phyloP scores from a whole-genome alignment of 2,329 filamentous ascomycete genomes.

The Alternaria longipes region DNA sequence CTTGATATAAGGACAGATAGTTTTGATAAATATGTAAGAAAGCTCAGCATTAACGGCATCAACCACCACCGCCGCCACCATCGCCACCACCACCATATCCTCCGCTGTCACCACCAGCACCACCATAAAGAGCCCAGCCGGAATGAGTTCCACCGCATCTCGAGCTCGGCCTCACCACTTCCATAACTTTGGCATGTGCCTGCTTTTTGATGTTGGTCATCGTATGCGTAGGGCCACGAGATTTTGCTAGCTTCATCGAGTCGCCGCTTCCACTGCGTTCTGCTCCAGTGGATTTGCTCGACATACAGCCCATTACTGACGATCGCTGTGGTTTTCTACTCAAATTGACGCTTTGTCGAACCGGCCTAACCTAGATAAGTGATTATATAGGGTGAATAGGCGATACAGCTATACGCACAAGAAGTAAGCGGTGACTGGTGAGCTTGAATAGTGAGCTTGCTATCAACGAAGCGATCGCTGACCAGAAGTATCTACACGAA shows the following conservation, averaged over 20 bases:
- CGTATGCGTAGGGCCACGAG: neutral
- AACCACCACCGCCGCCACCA: constrained; percentile 13
- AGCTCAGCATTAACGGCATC: neutral
- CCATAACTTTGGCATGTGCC: neutral
- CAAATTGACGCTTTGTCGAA: neutral
- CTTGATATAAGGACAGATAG: neutral
- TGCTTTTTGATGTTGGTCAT: neutral
- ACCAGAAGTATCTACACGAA: neutral
- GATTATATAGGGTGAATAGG: neutral
- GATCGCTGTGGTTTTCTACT: neutral
- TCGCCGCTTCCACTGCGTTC: neutral
- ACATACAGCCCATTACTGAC: constrained; percentile 17
- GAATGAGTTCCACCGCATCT: neutral
- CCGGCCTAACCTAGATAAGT: neutral
- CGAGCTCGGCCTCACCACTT: neutral
- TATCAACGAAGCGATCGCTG: neutral
- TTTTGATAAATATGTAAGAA: too few species aligned
- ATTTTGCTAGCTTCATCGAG: neutral
- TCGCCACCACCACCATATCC: constrained; percentile 12
- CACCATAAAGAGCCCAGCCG: constrained; percentile 13
- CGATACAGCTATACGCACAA: neutral
- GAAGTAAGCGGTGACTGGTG: neutral
- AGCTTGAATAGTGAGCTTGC: neutral
- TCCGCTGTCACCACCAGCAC: constrained; percentile 6
- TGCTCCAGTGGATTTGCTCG: constrained; percentile 12